These are phyloP conservation scores for Hericium rajendrae DNA, from an alignment of 768 basidiomycete genomes.

Conservation along the genomic window DNA sequence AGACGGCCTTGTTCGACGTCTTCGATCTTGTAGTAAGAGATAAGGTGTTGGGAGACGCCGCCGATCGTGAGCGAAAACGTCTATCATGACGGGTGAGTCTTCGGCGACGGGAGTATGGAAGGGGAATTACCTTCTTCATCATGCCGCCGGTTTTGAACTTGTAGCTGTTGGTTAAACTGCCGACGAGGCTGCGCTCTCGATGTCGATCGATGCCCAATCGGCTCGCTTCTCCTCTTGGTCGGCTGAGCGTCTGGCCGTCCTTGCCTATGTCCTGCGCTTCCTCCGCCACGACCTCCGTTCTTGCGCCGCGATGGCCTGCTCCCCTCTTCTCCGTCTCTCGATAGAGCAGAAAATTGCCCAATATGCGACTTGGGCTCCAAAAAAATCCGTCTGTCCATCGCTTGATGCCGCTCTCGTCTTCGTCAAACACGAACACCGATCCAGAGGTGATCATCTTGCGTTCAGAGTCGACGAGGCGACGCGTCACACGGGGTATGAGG, in stretches of 20 bases:
- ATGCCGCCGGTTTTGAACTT: conserved; percentile 90
- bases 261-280: conserved; percentile 12
- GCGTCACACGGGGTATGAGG: conserved; percentile 84
- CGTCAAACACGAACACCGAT: conserved; percentile 95
- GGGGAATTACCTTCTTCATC: conserved; percentile 85
- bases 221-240: conserved; percentile 47
- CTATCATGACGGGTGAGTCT: conserved; percentile 57
- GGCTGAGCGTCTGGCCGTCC: conserved; percentile 41
- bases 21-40: conserved; percentile 89
- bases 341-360: conserved; percentile 93
- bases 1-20: conserved; percentile 87
- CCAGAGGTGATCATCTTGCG: conserved; percentile 89
- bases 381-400: conserved; percentile 97
- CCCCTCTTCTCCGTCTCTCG: conserved; percentile 86
- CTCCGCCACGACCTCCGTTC: conserved; percentile 33
- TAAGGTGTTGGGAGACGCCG: conserved; percentile 83
- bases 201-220: conserved; percentile 51
- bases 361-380: conserved; percentile 88
- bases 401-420: conserved; percentile 95
- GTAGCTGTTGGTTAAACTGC: conserved; percentile 86
- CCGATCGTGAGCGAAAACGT: conserved; percentile 85
- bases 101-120: not conserved
- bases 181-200: conserved; percentile 75
- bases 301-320: conserved; percentile 48
- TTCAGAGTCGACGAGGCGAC: conserved; percentile 87